Percentiles rank a stretch among this genome's conserved stretches.
phyloP scores from a whole-genome alignment of 441 rosid species.

The Erodium trifolium region DNA sequence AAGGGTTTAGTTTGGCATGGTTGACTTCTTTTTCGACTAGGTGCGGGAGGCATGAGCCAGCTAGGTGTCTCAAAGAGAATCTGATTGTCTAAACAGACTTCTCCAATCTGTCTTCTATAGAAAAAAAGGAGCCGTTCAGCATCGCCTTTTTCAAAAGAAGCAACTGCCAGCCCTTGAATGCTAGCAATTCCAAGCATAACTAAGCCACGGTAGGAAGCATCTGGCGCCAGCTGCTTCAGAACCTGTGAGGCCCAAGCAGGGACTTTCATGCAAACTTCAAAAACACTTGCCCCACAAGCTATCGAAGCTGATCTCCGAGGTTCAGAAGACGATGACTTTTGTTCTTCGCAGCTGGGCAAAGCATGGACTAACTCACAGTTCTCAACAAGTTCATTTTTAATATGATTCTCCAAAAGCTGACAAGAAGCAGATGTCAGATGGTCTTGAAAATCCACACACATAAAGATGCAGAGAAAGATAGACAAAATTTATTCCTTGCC shows the following conservation, averaged over 20 bases:
- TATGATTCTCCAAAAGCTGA: constrained; percentile 92
- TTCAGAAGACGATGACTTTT: constrained; percentile 43
- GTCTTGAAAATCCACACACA: constrained; percentile 10
- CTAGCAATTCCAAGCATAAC: constrained; percentile 87
- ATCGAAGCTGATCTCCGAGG: constrained; percentile 84
- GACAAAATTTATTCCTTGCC: constrained; percentile 37
- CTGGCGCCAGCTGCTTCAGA: constrained; percentile 83
- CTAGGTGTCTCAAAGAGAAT: constrained; percentile 30
- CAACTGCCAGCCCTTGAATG: constrained; percentile 89
- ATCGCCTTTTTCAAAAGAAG: constrained; percentile 93
- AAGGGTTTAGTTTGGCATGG: constrained; percentile 40
- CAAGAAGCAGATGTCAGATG: constrained; percentile 18
- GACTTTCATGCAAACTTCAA: constrained; percentile 88
- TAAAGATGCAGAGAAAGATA: constrained; percentile 12
- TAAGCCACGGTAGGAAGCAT: constrained; percentile 74
- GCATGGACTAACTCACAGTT: constrained; percentile 70
- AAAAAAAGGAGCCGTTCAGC: constrained; percentile 87
- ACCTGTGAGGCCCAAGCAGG: constrained; percentile 98
- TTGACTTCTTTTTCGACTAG: constrained; percentile 56
- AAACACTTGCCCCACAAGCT: constrained; percentile 91
- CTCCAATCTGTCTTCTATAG: constrained; percentile 39
- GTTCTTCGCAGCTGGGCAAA: constrained; percentile 46
- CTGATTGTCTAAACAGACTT: constrained; percentile 24
- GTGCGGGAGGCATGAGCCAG: constrained; percentile 82
- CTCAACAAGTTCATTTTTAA: constrained; percentile 80